Conservation (phyloP, 441 rosid species). For the Populus hybrid region DNA sequence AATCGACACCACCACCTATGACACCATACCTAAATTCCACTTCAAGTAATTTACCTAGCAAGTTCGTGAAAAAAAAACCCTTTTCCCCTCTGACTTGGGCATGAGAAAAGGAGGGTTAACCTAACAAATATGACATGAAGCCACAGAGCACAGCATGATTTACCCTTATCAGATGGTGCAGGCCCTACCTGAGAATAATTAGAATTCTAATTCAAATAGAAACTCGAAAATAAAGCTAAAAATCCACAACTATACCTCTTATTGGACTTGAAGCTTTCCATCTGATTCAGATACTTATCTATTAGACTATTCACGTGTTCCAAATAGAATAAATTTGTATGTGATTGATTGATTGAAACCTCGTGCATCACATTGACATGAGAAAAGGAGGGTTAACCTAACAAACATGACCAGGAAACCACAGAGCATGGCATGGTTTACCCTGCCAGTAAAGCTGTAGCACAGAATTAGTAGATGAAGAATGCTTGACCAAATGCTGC, state of each 20-base stretch:
- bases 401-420: background rate
- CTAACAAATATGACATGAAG: background rate
- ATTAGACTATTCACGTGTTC: too few relatives aligned
- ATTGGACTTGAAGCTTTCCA: background rate
- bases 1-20: conserved; percentile 1
- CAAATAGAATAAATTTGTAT: too few relatives aligned
- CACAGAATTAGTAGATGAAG: too few relatives aligned
- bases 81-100: too few relatives aligned
- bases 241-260: too few relatives aligned
- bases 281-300: background rate
- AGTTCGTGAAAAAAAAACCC: background rate
- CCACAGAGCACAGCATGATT: background rate
- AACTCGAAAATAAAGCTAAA: too few relatives aligned
- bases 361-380: background rate
- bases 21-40: background rate
- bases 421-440: background rate
- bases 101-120: conserved; percentile 1
- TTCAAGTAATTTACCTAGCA: background rate
- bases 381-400: conserved; percentile 5
- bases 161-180: background rate
- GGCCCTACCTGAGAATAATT: background rate
- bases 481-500: background rate
- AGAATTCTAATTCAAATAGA: too few relatives aligned
- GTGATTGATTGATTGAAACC: background rate
- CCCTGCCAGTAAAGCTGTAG: background rate